Evolutionary conservation across 2,329 filamentous ascomycete genomes (phyloP), one percentile per base, ranked within the genome.

Genomic region (Podosphaera fusca): DNA sequence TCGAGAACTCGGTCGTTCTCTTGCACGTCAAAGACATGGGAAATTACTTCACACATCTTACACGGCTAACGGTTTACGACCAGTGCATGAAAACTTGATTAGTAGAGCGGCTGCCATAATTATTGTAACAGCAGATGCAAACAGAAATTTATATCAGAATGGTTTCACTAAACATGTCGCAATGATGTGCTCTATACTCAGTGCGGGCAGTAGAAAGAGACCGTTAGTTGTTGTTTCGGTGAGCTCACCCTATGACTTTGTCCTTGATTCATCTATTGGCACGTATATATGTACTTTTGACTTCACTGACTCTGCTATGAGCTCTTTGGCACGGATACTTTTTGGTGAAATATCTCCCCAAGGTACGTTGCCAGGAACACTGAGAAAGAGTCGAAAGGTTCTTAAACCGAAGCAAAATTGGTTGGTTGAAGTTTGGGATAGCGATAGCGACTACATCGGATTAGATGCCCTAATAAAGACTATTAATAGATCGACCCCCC

Each of bases 261-360:
- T 87, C 50, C 88, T 90, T 78, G 90, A 96, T 65, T 84, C 84
- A 61, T 81, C 81, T 0, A 90, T 96, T 46, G 85, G 86, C 4
- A 95, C 89, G 0, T 95, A 95, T 64, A 77, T 96, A 46, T 95
- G 90, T 72, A 95, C 89, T 0, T 95, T 94, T 68, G 89, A 95
- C 70, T 95, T 95, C 65, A 95, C 90, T 0, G 90, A 95, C 64
- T 90, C 85, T 6, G 88, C 90, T 21, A 79, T 95, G 71, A 82
- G 84, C 59, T 86, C 88, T 0, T 72, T 95, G 3, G 87, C 94
- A 21, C 82, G 87, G 58, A 84, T 87, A 0, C 71, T 95, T 0
- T 90, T 90, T 63, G 89, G 89, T 8, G 86, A 94, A 59, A 75
- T 77, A 56, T 69, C 71, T 8, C 78, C 80, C 0, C 72, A 73